Evolutionary conservation across 768 basidiomycete species (phyloP).

Genomic region (Artomyces pyxidatus): DNA sequence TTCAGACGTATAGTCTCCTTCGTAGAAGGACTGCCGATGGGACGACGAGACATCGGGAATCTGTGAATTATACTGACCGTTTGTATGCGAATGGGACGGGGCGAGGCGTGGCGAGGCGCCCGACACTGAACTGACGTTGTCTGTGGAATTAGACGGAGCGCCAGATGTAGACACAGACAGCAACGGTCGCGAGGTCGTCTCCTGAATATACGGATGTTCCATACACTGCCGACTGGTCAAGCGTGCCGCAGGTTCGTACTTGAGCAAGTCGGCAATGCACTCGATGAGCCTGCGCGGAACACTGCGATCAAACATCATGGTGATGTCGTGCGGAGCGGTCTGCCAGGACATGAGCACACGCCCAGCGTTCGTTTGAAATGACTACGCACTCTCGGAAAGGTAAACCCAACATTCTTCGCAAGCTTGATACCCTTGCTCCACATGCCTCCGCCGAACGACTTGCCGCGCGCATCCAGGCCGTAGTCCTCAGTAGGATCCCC

Average conservation of each 20-base stretch:
- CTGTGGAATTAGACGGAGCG: conserved; percentile 34
- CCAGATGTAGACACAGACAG: conserved; percentile 14
- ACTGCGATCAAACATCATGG: conserved; percentile 66
- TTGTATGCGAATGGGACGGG: conserved; percentile 7
- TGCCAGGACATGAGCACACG: conserved; percentile 23
- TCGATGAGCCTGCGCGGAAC: conserved; percentile 80
- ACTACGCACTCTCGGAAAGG: conserved; percentile 75
- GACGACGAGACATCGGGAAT: conserved; percentile 10
- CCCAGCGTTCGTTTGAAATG: conserved; percentile 1
- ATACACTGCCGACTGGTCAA: conserved; percentile 83
- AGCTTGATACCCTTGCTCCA: conserved; percentile 85
- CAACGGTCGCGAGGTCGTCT: conserved; percentile 49
- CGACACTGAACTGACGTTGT: conserved; percentile 12
- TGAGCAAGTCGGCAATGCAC: conserved; percentile 86
- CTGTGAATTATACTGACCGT: conserved; percentile 1
- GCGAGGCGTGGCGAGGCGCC: conserved; percentile 13
- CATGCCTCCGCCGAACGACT: conserved; percentile 73
- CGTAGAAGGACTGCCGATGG: conserved; percentile 15
- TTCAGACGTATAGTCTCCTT: conserved; percentile 6
- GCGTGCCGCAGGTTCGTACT: conserved; percentile 83
- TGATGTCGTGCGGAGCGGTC: conserved; percentile 59
- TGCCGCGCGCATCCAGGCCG: conserved; percentile 63
- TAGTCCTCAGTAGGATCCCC: conserved; percentile 87
- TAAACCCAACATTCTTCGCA: conserved; percentile 77
- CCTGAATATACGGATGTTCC: conserved; percentile 81